A percentile compares a stretch with the other conserved stretches of the same genome.
Evolutionary conservation across 2,329 filamentous ascomycete species (phyloP).

Genomic region (Pseudogymnoascus sp.): DNA sequence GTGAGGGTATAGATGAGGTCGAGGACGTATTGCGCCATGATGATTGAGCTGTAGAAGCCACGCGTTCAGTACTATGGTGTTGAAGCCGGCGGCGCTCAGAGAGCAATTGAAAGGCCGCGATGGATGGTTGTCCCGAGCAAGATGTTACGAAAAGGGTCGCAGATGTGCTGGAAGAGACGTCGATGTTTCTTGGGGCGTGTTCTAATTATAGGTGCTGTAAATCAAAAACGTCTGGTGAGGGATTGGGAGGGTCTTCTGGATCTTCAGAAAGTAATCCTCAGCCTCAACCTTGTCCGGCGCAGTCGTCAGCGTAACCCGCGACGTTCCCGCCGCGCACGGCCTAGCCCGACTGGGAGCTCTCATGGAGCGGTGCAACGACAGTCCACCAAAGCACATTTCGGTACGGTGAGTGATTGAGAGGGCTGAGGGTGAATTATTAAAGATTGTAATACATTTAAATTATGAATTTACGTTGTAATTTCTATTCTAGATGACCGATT

Average conservation of each 20-base stretch:
- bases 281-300: not conserved
- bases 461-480: no score
- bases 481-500: no score
- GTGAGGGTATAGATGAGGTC: constrained; percentile 87
- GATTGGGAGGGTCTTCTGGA: not conserved
- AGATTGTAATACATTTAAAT: no score
- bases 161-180: not conserved
- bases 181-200: not conserved
- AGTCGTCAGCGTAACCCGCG: constrained; percentile 1
- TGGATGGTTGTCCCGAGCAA: not conserved
- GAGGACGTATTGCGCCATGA: constrained; percentile 75
- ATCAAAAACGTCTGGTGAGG: not conserved
- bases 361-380: not conserved
- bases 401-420: no score
- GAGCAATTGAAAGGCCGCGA: not conserved
- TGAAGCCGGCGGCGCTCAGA: constrained; percentile 18
- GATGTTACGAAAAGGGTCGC: not conserved
- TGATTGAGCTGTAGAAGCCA: constrained; percentile 10
- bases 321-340: not conserved
- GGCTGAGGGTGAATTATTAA: no score
- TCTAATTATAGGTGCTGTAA: constrained; percentile 2
- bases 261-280: not conserved
- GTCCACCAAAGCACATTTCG: not conserved
- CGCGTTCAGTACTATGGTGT: not conserved
- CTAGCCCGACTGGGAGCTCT: not conserved